Evolutionary conservation across 2,329 filamentous ascomycete genomes (phyloP), one percentile per base, ranked within the genome.

Genomic region (Venturia pyrina): DNA sequence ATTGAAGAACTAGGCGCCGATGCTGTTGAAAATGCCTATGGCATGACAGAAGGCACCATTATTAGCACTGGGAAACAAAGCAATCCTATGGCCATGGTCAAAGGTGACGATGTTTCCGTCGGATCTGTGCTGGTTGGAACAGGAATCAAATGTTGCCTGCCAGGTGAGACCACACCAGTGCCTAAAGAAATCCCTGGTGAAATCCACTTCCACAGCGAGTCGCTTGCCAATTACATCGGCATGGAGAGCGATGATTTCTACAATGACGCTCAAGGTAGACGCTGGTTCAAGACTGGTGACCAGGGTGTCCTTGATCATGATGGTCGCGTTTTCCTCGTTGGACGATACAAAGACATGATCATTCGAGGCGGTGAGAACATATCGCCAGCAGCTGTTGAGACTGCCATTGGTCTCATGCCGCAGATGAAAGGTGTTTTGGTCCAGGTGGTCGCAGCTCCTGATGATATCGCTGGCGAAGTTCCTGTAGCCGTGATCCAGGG

Each of bases 331-430:
- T 73, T 75, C 62, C 74, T 81, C 37, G 67, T 77, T 3, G 79
- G 78, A 6, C 69, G 79, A 41, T 80, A 79, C 69, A 80, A 81
- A 68, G 79, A 81, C 61, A 65, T 80, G 40, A 79, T 80, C 43
- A 80, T 80, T 66, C 74, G 78, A 11, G 79, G 76, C 3, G 79
- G 77, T n/a, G 76, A 78, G 65, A 81, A 80, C 28, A 77, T 80
- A 21, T 72, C 76, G n/a, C 78, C 79, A 0, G 68, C 72, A 6
- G 73, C 68, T 57, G 74, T 80, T 32, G 78, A 80, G 56, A 67
- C 69, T 1, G 68, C 48, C 2, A 67, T 66, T 61, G 53, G 56
- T 3, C 69, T 28, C 69, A 71, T 63, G 69, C 72, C 3, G 72
- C 82, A 73, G 0, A 24, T 66, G 41, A 64, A 64, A 50, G 56